Conservation (phyloP, 495 filamentous ascomycete species). For the Halenospora varia region DNA sequence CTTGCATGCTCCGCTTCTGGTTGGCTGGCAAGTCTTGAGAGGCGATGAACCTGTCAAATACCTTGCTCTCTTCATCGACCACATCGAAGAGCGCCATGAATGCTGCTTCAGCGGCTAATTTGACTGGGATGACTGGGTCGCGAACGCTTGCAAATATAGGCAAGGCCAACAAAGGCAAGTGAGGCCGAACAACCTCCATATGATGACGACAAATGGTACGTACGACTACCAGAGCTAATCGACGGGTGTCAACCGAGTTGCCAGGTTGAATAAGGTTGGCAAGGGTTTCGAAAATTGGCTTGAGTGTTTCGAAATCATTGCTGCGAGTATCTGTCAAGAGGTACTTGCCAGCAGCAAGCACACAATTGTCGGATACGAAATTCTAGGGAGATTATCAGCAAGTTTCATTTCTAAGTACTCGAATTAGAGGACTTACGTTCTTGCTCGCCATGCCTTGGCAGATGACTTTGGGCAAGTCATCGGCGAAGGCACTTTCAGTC, state of each 20-base stretch:
- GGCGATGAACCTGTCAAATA: slow-evolving; percentile 89
- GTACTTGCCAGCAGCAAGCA: slow-evolving; percentile 94
- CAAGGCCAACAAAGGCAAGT: slow-evolving; percentile 71
- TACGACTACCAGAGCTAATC: slow-evolving; percentile 82
- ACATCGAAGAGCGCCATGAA: slow-evolving; percentile 94
- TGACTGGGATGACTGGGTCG: slow-evolving; percentile 92
- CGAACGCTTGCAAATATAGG: slow-evolving; percentile 88
- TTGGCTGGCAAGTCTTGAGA: slow-evolving; percentile 59
- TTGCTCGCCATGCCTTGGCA: slow-evolving; percentile 74
- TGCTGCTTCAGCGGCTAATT: slow-evolving; percentile 89
- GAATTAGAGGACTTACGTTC: slow-evolving; percentile 47
- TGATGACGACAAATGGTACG: slow-evolving; percentile 77
- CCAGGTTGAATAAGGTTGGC: slow-evolving; percentile 71
- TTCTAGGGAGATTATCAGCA: slow-evolving; percentile 40
- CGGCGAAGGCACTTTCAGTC: slow-evolving; percentile 54
- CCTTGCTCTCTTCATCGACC: slow-evolving; percentile 74
- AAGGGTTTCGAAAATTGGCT: slow-evolving; percentile 73
- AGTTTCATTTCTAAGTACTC: slow-evolving; percentile 8
- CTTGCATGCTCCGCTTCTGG: slow-evolving; percentile 85
- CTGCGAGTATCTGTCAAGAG: slow-evolving; percentile 63
- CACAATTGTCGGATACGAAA: slow-evolving; percentile 82
- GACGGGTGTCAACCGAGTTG: slow-evolving; percentile 72
- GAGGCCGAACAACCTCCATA: slow-evolving; percentile 71
- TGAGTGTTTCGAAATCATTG: slow-evolving; percentile 61
- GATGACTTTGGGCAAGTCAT: slow-evolving; percentile 70